These are phyloP conservation scores for Scutellaria galericulata DNA, from an alignment of 257 asterid genomes.

Conservation along the genomic window DNA sequence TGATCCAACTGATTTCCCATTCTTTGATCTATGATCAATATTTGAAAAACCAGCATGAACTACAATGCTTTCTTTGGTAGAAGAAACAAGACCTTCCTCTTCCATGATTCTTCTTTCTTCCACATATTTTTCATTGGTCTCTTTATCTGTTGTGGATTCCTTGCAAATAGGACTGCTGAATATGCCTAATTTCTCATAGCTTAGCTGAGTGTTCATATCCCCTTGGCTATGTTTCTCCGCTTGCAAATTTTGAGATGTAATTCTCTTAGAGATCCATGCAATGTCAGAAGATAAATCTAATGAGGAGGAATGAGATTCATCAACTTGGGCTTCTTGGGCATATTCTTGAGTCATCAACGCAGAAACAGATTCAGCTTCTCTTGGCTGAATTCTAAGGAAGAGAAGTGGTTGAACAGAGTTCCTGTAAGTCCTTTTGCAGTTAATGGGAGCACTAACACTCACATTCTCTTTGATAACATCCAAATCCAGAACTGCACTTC, in stretches of 20 bases:
- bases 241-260: conserved; percentile 42
- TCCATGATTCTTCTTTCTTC: conserved; percentile 28
- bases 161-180: conserved; percentile 28
- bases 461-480: conserved; percentile 57
- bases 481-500: conserved; percentile 72
- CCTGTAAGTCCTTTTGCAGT: conserved; percentile 73
- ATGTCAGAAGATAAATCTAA: conserved; percentile 63
- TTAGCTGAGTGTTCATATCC: conserved; percentile 32
- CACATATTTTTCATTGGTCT: neutral
- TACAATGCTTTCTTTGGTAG: conserved; percentile 35
- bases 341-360: conserved; percentile 67
- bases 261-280: conserved; percentile 60
- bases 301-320: conserved; percentile 52
- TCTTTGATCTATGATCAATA: conserved; percentile 47
- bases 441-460: conserved; percentile 54
- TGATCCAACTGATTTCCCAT: conserved; percentile 68
- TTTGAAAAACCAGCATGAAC: conserved; percentile 34
- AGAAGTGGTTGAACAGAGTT: conserved; percentile 75
- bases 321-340: conserved; percentile 69
- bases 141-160: conserved; percentile 12
- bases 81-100: conserved; percentile 31
- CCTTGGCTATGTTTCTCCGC: conserved; percentile 36
- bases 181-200: neutral
- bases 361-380: conserved; percentile 72
- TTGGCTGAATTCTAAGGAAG: conserved; percentile 60